Evolutionary conservation across 805 yeast species (phyloP).

Genomic region (Metschnikowia chrysomelidarum): DNA sequence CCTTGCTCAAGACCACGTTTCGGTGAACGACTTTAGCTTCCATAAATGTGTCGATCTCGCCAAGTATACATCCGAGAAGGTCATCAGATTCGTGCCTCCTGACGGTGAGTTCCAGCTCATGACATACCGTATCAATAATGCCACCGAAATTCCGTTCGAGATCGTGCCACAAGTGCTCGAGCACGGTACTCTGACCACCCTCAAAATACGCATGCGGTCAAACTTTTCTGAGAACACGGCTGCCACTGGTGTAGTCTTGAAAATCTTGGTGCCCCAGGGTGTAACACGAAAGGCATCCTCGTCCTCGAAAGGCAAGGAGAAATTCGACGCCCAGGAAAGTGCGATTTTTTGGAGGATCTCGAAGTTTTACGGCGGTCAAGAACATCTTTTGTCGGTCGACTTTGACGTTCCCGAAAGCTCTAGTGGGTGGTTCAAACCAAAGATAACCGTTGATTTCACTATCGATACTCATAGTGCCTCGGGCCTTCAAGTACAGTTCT

Average conservation of each 20-base stretch:
- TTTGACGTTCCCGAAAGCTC: constrained; percentile 10
- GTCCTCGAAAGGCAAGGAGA: constrained; percentile 63
- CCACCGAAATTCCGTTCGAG: constrained; percentile 67
- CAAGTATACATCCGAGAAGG: constrained; percentile 61
- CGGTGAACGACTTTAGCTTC: constrained; percentile 74
- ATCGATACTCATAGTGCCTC: constrained; percentile 75
- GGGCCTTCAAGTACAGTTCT: constrained; percentile 69
- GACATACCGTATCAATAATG: constrained; percentile 53
- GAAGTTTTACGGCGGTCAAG: constrained; percentile 66
- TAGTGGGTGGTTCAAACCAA: constrained; percentile 64
- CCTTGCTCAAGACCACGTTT: constrained; percentile 50
- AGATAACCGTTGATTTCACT: constrained; percentile 66
- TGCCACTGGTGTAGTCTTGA: constrained; percentile 63
- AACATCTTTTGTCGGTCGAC: constrained; percentile 57
- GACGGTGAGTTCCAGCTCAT: constrained; percentile 84
- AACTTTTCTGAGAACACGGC: constrained; percentile 53
- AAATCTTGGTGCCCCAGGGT: constrained; percentile 63
- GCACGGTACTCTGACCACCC: constrained; percentile 48
- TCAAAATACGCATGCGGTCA: constrained; percentile 61
- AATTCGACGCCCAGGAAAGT: constrained; percentile 63
- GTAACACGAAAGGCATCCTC: constrained; percentile 28
- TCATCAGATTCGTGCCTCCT: constrained; percentile 78
- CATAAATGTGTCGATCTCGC: constrained; percentile 82
- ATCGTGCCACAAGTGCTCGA: constrained; percentile 54
- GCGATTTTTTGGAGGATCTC: constrained; percentile 67